phyloP scores from a whole-genome alignment of 2,329 filamentous ascomycete genomes.

The Botrytis aclada region DNA sequence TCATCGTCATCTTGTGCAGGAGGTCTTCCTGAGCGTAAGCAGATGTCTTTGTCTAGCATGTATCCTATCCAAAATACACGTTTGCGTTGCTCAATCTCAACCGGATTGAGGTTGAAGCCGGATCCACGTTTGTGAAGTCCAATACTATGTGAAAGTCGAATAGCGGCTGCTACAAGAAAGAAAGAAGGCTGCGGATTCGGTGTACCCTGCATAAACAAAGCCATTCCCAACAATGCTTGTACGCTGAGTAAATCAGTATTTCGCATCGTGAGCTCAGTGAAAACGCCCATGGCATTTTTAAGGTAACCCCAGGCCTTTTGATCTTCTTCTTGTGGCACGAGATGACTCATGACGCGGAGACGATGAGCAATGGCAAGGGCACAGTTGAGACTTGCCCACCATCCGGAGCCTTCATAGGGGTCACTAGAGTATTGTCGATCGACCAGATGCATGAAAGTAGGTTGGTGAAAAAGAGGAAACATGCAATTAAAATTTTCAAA shows the following conservation, averaged over 20 bases:
- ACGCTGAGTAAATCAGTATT: constrained; percentile 95
- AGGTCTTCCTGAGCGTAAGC: constrained; percentile 67
- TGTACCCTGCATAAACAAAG: constrained; percentile 91
- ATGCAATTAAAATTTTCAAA: constrained; percentile 99
- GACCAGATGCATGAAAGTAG: constrained; percentile 96
- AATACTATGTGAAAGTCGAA: constrained; percentile 88
- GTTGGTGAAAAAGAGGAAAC: constrained; percentile 95
- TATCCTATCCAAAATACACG: constrained; percentile 77
- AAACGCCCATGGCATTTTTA: constrained; percentile 93
- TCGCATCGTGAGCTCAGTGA: constrained; percentile 89
- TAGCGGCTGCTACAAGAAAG: constrained; percentile 84
- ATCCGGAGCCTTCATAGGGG: constrained; percentile 91
- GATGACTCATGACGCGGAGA: constrained; percentile 90
- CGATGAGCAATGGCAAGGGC: constrained; percentile 90
- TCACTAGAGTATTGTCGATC: constrained; percentile 90
- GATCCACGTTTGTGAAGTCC: constrained; percentile 91
- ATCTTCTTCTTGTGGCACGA: constrained; percentile 87
- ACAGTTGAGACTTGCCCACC: constrained; percentile 97
- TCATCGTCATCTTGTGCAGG: constrained; percentile 73
- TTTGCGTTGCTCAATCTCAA: constrained; percentile 89
- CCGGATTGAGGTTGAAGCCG: constrained; percentile 87
- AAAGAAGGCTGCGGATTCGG: constrained; percentile 95
- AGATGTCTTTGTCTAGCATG: constrained; percentile 71
- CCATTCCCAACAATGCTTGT: constrained; percentile 89
- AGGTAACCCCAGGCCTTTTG: constrained; percentile 92